Conservation (phyloP, 768 basidiomycete genomes). For the Daedaleopsis sinensis region DNA sequence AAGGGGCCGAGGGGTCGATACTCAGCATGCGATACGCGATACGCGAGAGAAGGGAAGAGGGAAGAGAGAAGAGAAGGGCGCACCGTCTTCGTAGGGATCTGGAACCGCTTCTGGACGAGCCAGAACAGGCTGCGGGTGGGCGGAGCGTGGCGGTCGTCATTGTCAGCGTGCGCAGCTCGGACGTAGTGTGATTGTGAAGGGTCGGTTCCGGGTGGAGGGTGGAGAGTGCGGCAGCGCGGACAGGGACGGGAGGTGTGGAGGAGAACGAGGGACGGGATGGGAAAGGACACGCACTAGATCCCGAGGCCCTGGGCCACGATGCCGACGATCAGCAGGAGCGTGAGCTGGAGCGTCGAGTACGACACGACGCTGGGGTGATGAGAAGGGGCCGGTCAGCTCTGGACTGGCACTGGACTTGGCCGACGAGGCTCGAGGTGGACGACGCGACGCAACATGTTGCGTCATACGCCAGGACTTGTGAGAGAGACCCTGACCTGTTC, state of each 20-base stretch:
- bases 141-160: background rate
- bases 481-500: constrained; percentile 50
- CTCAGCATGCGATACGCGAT: background rate
- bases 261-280: background rate
- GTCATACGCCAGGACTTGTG: background rate
- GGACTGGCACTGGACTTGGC: background rate
- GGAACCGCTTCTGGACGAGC: constrained; percentile 66
- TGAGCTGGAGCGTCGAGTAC: constrained; percentile 74
- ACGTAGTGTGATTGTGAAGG: background rate
- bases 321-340: constrained; percentile 66
- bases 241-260: background rate
- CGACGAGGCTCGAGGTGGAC: background rate
- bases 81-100: constrained; percentile 67
- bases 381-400: background rate
- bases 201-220: background rate
- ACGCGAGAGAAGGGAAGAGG: background rate
- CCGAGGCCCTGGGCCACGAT: constrained; percentile 66
- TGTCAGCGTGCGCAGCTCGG: background rate
- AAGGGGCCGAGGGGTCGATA: no score
- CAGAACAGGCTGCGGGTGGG: constrained; percentile 54
- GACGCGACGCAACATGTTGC: background rate
- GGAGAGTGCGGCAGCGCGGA: background rate
- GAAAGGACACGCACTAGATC: constrained; percentile 55
- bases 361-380: constrained; percentile 55
- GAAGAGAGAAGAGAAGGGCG: background rate